Evolutionary conservation across 805 yeast species (phyloP), one percentile per base, ranked within the genome.

Genomic region (Ascoidea rubescens): DNA sequence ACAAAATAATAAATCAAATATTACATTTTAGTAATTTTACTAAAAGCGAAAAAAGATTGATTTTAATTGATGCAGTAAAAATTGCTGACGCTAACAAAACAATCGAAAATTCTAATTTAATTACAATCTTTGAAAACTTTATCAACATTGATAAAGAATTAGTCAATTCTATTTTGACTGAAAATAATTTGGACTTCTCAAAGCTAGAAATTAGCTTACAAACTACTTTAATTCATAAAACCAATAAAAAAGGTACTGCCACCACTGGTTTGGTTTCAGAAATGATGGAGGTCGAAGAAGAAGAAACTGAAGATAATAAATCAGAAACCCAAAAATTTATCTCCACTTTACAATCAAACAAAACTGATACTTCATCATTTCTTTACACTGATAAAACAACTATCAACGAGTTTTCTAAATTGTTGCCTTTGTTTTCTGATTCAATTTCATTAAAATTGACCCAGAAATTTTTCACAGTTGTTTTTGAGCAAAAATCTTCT

Each of bases 191-290:
- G 21, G 59, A 67, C 17, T 54, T 78, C 3, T 79, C 74, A 32
- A 57, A 70, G 4, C 67, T 82, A 32, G 90, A 83, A 68, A 76
- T 88, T 72, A 72, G 75, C 51, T 67, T 87, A 48, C 85, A 87
- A 66, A 74, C 84, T 1, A 80, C 90, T 0, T 66, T 88, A 50
- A 59, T 66, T 31, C 59, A 10, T 57, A 10, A 55, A 61, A 21
- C 28, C 28, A 21, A 21, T 21, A 21, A 21, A 21, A 21, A 21
- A 21, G 28, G 28, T 3, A 21, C 28, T 21, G 3, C 3, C 28
- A 21, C 28, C 28, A 21, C 28, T 21, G 3, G 28, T 21, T 21
- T 21, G 3, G 28, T 21, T 21, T 3, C 28, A 21, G 28, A 21
- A 21, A 21, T 21, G 28, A 21, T 21, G 28, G 28, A 21, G 28